Percentiles rank a stretch among this genome's conserved stretches.
Conservation (phyloP, 345 rosid species). For the Arabidopsis thaliana region DNA sequence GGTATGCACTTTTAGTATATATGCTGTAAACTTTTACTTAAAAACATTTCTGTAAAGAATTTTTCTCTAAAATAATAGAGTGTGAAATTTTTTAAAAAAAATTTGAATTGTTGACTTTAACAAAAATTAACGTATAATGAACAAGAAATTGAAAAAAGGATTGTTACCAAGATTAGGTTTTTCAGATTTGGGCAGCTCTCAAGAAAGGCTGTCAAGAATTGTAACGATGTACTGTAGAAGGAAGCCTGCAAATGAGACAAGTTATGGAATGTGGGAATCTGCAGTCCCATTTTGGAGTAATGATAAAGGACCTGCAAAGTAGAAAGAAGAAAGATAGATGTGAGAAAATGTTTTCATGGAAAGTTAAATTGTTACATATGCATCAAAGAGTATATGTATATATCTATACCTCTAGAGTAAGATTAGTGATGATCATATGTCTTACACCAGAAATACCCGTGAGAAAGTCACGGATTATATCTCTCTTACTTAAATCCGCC, state of each 20-base stretch:
- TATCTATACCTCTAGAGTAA: constrained; percentile 12
- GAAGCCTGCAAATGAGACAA: background rate
- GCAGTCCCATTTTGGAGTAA: background rate
- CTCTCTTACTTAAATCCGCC: background rate
- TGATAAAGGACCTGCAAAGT: background rate
- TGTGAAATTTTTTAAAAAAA: too few relatives aligned
- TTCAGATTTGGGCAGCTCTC: constrained; percentile 15
- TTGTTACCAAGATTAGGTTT: constrained; percentile 10
- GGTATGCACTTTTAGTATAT: too few relatives aligned
- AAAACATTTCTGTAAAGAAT: too few relatives aligned
- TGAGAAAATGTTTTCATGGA: background rate
- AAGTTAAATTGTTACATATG: background rate
- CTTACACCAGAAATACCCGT: constrained; percentile 1
- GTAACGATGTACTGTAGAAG: background rate
- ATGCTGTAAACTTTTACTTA: too few relatives aligned
- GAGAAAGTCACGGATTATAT: background rate
- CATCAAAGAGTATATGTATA: background rate
- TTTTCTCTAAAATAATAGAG: too few relatives aligned
- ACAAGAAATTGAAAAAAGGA: background rate
- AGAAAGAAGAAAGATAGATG: background rate
- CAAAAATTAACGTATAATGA: too few relatives aligned
- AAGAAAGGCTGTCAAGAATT: background rate
- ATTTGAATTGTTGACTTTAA: too few relatives aligned
- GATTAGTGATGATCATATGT: constrained; percentile 24
- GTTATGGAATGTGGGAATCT: background rate